phyloP scores from a whole-genome alignment of 2,329 filamentous ascomycete genomes.

The Pleochaeta shiraiana region DNA sequence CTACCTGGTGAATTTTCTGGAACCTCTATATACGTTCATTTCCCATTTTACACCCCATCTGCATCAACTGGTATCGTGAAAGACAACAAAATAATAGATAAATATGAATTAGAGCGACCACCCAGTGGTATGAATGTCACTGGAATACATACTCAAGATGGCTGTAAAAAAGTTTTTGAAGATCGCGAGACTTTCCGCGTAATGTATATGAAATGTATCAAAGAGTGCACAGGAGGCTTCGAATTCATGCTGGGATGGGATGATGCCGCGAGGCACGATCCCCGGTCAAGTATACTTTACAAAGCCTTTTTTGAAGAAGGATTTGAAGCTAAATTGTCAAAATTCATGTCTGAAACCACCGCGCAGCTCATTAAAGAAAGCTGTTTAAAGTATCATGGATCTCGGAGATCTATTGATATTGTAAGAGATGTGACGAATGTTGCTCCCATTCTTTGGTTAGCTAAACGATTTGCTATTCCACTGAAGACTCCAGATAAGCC shows the following conservation, averaged over 20 bases:
- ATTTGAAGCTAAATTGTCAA: constrained; percentile 23
- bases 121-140: constrained; percentile 22
- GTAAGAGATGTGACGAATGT: constrained; percentile 35
- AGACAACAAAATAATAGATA: constrained; percentile 23
- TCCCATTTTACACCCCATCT: constrained; percentile 29
- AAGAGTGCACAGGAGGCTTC: constrained; percentile 23
- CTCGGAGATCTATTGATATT: constrained; percentile 25
- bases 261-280: constrained; percentile 21
- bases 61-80: constrained; percentile 25
- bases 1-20: constrained; percentile 26
- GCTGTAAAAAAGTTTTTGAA: constrained; percentile 26
- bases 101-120: constrained; percentile 25
- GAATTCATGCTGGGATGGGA: constrained; percentile 27
- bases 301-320: constrained; percentile 24
- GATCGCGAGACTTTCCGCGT: constrained; percentile 27
- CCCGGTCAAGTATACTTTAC: constrained; percentile 23
- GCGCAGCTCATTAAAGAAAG: constrained; percentile 24
- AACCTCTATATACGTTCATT: constrained; percentile 25
- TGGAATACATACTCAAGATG: constrained; percentile 27
- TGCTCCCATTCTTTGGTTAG: constrained; percentile 31
- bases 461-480: constrained; percentile 28
- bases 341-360: constrained; percentile 24
- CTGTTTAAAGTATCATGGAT: constrained; percentile 24
- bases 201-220: constrained; percentile 24
- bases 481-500: constrained; percentile 40